These are phyloP conservation scores for Phytophthora rubi DNA, from an alignment of 352 stramenopile species.

Conservation along the genomic window DNA sequence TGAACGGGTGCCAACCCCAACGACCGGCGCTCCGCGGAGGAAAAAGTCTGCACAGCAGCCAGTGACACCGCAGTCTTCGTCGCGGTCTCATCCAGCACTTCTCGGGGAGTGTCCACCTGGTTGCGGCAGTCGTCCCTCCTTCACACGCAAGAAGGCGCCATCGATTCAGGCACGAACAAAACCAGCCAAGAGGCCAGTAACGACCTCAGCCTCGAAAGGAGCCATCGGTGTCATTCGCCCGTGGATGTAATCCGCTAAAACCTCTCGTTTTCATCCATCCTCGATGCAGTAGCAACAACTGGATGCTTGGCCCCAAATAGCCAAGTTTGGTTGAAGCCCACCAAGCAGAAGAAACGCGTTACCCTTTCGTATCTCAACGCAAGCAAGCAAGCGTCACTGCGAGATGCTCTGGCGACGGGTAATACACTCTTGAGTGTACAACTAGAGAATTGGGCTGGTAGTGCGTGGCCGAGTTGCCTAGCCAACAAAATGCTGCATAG, in stretches of 20 bases:
- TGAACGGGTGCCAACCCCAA: constrained; percentile 46
- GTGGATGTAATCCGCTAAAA: constrained; percentile 35
- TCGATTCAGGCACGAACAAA: constrained; percentile 17
- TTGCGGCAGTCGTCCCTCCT: constrained; percentile 37
- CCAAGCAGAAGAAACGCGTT: background rate
- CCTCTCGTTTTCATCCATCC: background rate
- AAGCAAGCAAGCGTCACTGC: background rate
- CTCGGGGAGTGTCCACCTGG: constrained; percentile 32
- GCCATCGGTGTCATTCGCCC: constrained; percentile 33
- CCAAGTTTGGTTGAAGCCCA: no score
- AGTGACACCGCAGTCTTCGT: constrained; percentile 7
- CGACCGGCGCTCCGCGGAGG: constrained; percentile 11
- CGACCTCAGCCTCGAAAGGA: constrained; percentile 26
- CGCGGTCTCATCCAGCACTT: background rate
- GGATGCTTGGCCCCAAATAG: no score
- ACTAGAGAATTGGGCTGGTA: background rate
- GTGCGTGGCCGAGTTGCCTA: no score
- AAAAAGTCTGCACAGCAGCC: constrained; percentile 28
- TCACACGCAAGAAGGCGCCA: constrained; percentile 26
- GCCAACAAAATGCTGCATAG: no score
- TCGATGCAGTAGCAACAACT: no score
- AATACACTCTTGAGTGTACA: background rate
- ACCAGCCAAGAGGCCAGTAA: constrained; percentile 17
- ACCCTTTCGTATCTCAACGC: background rate
- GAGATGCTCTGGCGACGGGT: background rate